Conservation (phyloP, 2,329 filamentous ascomycete species). For the Hypoxylon sp. region DNA sequence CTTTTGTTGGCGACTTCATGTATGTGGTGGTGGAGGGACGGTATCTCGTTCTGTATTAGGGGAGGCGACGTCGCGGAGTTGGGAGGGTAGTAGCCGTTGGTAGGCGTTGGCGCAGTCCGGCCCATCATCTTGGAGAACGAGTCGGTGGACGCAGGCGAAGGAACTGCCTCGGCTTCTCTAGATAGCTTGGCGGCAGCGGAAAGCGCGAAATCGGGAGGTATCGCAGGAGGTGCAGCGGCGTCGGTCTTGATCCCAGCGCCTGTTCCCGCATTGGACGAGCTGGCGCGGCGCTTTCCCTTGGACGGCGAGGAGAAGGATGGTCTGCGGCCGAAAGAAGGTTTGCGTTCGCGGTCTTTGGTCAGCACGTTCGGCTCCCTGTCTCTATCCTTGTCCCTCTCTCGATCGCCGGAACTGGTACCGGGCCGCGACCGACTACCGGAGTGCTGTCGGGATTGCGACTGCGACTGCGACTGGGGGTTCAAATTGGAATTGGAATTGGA, state of each 20-base stretch:
- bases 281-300: slow-evolving; percentile 56
- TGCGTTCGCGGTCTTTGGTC: slow-evolving; percentile 63
- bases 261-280: slow-evolving; percentile 56
- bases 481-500: slow-evolving; percentile 10
- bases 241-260: slow-evolving; percentile 55
- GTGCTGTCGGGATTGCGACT: slow-evolving; percentile 25
- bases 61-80: slow-evolving; percentile 44
- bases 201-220: slow-evolving; percentile 64
- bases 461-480: slow-evolving; percentile 31
- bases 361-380: slow-evolving; percentile 48
- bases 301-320: slow-evolving; percentile 60
- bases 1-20: slow-evolving; percentile 90
- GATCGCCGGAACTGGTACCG: slow-evolving; percentile 53
- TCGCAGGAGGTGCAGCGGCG: slow-evolving; percentile 62
- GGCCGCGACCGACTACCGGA: slow-evolving; percentile 49
- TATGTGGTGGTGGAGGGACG: slow-evolving; percentile 71
- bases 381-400: slow-evolving; percentile 32
- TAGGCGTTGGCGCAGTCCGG: slow-evolving; percentile 55
- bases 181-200: slow-evolving; percentile 60
- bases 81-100: slow-evolving; percentile 47
- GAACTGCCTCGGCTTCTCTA: slow-evolving; percentile 49
- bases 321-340: slow-evolving; percentile 66
- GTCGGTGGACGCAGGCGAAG: slow-evolving; percentile 53
- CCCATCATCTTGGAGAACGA: slow-evolving; percentile 59
- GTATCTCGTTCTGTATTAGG: slow-evolving; percentile 56